These are phyloP conservation scores for Hirschioporus abietinus DNA, from an alignment of 768 basidiomycete genomes.

Conservation along the genomic window DNA sequence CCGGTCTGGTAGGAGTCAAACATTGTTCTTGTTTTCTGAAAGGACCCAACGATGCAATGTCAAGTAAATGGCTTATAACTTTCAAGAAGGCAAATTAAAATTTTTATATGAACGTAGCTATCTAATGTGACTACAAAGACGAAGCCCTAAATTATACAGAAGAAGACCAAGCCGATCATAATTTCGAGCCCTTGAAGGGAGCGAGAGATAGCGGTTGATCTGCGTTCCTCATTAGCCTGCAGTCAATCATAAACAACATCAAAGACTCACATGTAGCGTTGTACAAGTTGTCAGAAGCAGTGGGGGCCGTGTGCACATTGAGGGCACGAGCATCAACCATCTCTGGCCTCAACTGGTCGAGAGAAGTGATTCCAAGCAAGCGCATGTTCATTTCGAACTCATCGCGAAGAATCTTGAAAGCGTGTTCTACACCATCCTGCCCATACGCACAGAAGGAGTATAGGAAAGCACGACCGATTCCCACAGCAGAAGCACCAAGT, in stretches of 20 bases:
- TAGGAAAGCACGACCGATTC: constrained; percentile 23
- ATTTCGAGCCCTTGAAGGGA: neutral
- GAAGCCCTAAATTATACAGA: neutral
- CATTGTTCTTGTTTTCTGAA: too few species aligned
- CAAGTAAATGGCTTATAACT: too few species aligned
- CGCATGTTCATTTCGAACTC: constrained; percentile 47
- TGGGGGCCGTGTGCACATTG: constrained; percentile 23
- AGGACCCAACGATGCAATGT: too few species aligned
- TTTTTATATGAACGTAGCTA: neutral
- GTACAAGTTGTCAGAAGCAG: constrained; percentile 26
- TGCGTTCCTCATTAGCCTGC: neutral
- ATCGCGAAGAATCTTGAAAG: constrained; percentile 36
- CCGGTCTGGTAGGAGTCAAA: too few species aligned
- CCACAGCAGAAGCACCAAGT: constrained; percentile 74
- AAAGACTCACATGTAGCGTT: constrained; percentile 27
- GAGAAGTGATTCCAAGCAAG: constrained; percentile 34
- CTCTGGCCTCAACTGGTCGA: constrained; percentile 26
- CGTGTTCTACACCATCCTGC: constrained; percentile 28
- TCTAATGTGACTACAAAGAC: neutral
- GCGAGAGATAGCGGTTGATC: neutral
- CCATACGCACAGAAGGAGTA: constrained; percentile 34
- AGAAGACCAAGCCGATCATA: neutral
- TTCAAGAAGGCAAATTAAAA: too few species aligned
- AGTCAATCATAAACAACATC: neutral
- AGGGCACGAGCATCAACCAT: constrained; percentile 16